phyloP scores from a whole-genome alignment of 805 yeast species.

The Ogataea pignaliae region DNA sequence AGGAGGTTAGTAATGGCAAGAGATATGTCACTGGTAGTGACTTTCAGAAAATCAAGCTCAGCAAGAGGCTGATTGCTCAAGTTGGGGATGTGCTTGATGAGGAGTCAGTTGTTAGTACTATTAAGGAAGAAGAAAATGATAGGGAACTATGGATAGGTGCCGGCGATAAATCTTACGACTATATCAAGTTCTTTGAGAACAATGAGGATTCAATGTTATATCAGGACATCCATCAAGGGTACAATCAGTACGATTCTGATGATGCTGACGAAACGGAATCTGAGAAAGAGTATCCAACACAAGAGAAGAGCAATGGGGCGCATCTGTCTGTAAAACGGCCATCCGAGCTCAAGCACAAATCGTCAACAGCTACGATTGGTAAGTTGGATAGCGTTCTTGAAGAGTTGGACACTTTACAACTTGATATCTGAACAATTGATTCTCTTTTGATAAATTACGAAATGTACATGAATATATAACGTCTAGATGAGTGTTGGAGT shows the following conservation, averaged over 20 bases:
- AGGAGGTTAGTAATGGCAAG: constrained; percentile 37
- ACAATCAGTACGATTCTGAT: background rate
- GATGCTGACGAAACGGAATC: background rate
- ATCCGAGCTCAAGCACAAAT: too few species aligned
- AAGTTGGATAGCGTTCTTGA: too few species aligned
- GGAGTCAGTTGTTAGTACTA: constrained; percentile 4
- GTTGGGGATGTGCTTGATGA: constrained; percentile 3
- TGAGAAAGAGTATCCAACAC: background rate
- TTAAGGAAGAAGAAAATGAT: constrained; percentile 1
- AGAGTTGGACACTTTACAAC: too few species aligned
- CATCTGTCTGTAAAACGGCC: too few species aligned
- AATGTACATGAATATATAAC: too few species aligned
- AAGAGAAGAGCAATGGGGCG: too few species aligned
- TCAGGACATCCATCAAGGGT: constrained; percentile 1
- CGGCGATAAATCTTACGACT: constrained; percentile 10
- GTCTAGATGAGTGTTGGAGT: too few species aligned
- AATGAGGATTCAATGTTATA: constrained; percentile 6
- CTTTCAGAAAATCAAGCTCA: constrained; percentile 30
- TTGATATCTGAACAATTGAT: too few species aligned
- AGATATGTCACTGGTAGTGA: constrained; percentile 35
- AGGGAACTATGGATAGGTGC: constrained; percentile 1
- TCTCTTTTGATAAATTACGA: too few species aligned
- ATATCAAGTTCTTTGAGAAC: constrained; percentile 13
- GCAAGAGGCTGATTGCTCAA: constrained; percentile 10
- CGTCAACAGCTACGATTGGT: too few species aligned